phyloP scores from a whole-genome alignment of 2,329 filamentous ascomycete species.

The Colletotrichum tanaceti region DNA sequence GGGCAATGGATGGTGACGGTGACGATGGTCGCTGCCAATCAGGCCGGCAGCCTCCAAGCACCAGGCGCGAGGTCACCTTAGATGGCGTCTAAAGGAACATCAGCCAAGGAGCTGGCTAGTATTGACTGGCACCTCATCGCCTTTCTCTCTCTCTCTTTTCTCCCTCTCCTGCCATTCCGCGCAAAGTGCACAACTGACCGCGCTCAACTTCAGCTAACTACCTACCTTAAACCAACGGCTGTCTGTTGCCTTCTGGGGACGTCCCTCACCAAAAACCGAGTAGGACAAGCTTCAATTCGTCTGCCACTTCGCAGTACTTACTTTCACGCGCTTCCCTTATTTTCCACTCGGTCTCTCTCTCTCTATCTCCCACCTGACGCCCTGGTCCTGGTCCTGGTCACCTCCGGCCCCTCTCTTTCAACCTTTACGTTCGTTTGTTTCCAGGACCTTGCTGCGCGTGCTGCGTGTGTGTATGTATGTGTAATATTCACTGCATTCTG shows the following conservation, averaged over 20 bases:
- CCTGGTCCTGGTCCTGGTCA: background rate
- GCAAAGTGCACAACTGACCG: constrained; percentile 16
- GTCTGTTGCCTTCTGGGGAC: background rate
- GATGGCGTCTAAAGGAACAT: background rate
- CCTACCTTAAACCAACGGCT: constrained; percentile 7
- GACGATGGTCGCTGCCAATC: constrained; percentile 37
- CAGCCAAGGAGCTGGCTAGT: constrained; percentile 10
- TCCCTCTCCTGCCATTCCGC: constrained; percentile 31
- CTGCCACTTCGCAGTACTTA: background rate
- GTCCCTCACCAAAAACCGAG: background rate
- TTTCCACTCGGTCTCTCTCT: too few relatives aligned
- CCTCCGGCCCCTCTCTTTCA: background rate
- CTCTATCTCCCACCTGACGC: background rate
- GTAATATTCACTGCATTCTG: constrained; percentile 3
- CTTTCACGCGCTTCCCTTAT: constrained; percentile 2
- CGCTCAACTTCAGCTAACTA: background rate
- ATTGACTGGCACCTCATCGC: constrained; percentile 32
- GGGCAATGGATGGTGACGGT: constrained; percentile 26
- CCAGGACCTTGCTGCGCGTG: background rate
- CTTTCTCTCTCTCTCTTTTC: constrained; percentile 1
- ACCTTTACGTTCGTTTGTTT: background rate
- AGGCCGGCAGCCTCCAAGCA: constrained; percentile 16
- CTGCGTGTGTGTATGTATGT: background rate
- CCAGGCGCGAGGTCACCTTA: constrained; percentile 30
- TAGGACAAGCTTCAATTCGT: background rate